phyloP scores from a whole-genome alignment of 179 eudicot genomes.

The Beta lomatogona region DNA sequence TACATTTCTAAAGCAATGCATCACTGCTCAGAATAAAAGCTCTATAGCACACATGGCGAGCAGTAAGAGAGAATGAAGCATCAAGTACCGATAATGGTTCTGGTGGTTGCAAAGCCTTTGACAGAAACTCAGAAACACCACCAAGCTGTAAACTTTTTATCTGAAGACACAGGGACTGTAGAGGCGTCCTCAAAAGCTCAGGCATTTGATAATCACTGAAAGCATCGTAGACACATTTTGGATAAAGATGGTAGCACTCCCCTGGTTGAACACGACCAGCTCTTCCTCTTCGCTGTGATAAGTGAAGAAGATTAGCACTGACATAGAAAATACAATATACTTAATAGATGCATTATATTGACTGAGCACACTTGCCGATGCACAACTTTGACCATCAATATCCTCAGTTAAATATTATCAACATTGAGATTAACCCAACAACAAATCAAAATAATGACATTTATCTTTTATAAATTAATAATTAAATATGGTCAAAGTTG shows the following conservation, averaged over 20 bases:
- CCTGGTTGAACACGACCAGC: conserved; percentile 95
- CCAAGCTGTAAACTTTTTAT: conserved; percentile 84
- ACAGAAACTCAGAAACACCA: conserved; percentile 73
- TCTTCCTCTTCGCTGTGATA: conserved; percentile 73
- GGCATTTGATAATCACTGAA: conserved; percentile 80
- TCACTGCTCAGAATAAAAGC: background rate
- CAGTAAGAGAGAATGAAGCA: conserved; percentile 9
- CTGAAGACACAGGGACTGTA: conserved; percentile 86
- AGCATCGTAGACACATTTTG: conserved; percentile 77
- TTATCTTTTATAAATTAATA: too few relatives aligned
- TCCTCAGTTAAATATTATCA: too few relatives aligned
- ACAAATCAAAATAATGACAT: too few relatives aligned
- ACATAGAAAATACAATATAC: background rate
- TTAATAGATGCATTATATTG: too few relatives aligned
- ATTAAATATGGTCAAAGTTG: too few relatives aligned
- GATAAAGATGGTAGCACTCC: conserved; percentile 86
- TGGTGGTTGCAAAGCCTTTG: conserved; percentile 82
- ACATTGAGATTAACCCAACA: too few relatives aligned
- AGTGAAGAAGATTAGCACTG: background rate
- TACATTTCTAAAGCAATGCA: background rate
- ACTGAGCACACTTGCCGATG: too few relatives aligned
- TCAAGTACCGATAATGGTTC: conserved; percentile 64
- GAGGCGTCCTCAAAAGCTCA: conserved; percentile 79
- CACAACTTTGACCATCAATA: too few relatives aligned
- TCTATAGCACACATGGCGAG: background rate